Conservation (phyloP, 2,329 filamentous ascomycete species). For the Trichoderma semiorbis region DNA sequence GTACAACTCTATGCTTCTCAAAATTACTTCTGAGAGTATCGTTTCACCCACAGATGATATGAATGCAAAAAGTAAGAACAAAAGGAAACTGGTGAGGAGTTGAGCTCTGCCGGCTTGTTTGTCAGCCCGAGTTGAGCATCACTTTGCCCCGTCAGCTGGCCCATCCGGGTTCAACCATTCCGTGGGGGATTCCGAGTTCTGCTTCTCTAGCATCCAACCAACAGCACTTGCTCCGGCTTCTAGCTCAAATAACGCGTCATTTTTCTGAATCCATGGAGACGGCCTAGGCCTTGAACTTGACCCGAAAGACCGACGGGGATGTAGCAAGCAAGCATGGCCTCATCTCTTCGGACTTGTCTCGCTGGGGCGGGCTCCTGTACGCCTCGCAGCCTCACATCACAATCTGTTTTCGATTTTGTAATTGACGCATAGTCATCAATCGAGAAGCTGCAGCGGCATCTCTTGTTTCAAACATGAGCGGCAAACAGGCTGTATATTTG, state of each 20-base stretch:
- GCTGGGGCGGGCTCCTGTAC: background rate
- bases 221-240: background rate
- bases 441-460: background rate
- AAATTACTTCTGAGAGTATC: background rate
- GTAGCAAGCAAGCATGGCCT: background rate
- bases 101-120: background rate
- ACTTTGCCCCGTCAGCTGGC: background rate
- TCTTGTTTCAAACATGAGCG: background rate
- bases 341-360: background rate
- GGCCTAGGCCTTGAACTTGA: background rate
- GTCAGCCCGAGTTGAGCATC: background rate
- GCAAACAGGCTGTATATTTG: background rate
- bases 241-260: background rate
- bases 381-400: too few species aligned
- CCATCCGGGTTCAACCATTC: background rate
- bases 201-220: background rate
- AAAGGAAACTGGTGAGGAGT: background rate
- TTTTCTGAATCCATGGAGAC: background rate
- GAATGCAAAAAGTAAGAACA: background rate
- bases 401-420: background rate
- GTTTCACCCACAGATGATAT: background rate
- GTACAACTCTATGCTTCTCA: background rate
- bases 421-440: background rate
- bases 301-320: conserved; percentile 7
- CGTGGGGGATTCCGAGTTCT: background rate